Evolutionary conservation across 2,329 filamentous ascomycete species (phyloP), one percentile per base, ranked within the genome.

Genomic region (Colletotrichum sp.): DNA sequence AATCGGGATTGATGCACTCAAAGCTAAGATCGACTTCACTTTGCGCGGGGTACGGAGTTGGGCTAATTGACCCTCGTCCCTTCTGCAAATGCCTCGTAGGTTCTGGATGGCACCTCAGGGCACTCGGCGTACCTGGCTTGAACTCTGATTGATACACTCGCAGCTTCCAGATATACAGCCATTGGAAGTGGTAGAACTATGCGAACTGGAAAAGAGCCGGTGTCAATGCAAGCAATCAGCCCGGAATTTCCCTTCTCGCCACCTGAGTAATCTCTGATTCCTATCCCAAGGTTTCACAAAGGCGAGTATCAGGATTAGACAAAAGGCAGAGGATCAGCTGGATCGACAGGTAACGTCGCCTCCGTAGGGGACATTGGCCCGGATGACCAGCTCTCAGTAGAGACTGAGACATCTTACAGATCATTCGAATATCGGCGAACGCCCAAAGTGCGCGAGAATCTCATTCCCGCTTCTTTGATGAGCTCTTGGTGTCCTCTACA

Each of bases 401-500:
- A 52, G 3, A 48, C 36, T 30, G 63, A 66, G 43, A 48, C 63
- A 36, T 34, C 28, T 21, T 30, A 26, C 28, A 30, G 16, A 24
- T 28, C 55, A 26, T 28, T 26, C 15, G 26, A 59, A 16, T 12
- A 28, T 16, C 55, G 21, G 16, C 21, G 16, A 48, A 48, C n/a
- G 43, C 3, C 5, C 43, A 6, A 48, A 13, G 10, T 48, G 43
- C 10, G 43, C 43, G 43, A 64, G 32, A 64, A 21, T 21, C 32
- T 32, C 61, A 77, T 10, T 67, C 48, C 28, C 28, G 52, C 32
- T 78, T 78, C 55, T 66, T 72, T 18, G 26, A n/a, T 7, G 36
- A 32, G 71, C 80, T 81, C 15, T 74, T 74, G 10, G 21, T 36
- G 7, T 61, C 57, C 7, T 48, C 43, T 21, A 68, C 69, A 36